phyloP scores from a whole-genome alignment of 176 grass and related monocot species.

The Triticum monococcum region DNA sequence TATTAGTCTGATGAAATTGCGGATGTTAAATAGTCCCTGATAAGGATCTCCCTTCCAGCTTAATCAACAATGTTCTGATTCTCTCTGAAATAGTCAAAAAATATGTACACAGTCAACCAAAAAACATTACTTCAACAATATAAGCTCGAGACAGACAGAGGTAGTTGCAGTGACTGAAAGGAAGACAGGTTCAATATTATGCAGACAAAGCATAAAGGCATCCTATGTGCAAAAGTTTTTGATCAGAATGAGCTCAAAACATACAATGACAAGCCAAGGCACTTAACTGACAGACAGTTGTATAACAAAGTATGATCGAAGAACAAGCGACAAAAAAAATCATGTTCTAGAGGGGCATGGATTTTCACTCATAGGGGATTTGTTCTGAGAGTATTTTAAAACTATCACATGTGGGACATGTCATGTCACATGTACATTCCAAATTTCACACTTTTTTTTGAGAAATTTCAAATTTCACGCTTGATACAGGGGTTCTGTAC shows the following conservation, averaged over 20 bases:
- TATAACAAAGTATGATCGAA: constrained; percentile 1
- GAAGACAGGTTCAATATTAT: constrained; percentile 5
- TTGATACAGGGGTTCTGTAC: background rate
- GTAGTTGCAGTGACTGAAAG: background rate
- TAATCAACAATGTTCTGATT: constrained; percentile 15
- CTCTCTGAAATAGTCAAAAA: constrained; percentile 41
- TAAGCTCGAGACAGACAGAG: constrained; percentile 5
- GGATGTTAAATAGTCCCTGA: constrained; percentile 2
- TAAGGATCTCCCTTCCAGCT: background rate
- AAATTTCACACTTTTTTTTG: background rate
- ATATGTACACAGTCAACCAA: background rate
- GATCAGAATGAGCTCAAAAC: background rate
- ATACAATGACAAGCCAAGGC: background rate
- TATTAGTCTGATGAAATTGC: constrained; percentile 9
- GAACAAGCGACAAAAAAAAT: background rate
- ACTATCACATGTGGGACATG: background rate
- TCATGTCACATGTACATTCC: background rate
- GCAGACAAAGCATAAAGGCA: constrained; percentile 1
- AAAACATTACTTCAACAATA: constrained; percentile 20
- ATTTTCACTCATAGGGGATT: background rate
- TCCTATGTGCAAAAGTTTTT: background rate
- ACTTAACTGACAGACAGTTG: background rate
- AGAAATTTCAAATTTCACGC: background rate
- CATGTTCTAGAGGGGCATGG: background rate
- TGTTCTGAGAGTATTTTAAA: background rate